Conservation (phyloP, 495 filamentous ascomycete species). For the Trichoderma orchidacearum region DNA sequence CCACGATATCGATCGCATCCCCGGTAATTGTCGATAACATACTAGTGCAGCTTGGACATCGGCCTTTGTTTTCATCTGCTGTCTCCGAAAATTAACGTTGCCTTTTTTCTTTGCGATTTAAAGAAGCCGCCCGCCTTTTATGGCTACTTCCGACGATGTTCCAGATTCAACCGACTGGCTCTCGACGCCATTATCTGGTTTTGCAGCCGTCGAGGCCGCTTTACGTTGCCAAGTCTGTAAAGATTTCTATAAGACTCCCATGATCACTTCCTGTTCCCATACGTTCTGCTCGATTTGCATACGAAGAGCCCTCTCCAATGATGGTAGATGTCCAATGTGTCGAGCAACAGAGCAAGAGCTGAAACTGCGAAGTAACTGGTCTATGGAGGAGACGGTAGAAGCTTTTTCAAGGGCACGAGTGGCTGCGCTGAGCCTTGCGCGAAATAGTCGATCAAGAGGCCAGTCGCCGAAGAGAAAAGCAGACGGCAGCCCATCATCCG, state of each 20-base stretch:
- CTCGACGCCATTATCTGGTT: constrained; percentile 54
- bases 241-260: constrained; percentile 86
- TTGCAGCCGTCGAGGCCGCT: constrained; percentile 68
- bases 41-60: too few species aligned
- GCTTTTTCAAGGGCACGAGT: constrained; percentile 55
- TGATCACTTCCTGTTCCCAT: constrained; percentile 88
- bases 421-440: constrained; percentile 46
- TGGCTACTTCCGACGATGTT: constrained; percentile 37
- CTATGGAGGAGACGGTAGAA: constrained; percentile 72
- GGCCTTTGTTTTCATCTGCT: too few species aligned
- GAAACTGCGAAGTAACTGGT: constrained; percentile 71
- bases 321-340: constrained; percentile 80
- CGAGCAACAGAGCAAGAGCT: constrained; percentile 63
- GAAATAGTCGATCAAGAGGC: constrained; percentile 1
- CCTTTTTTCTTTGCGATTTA: neutral
- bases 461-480: constrained; percentile 36
- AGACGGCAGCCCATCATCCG: constrained; percentile 24
- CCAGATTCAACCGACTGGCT: constrained; percentile 92
- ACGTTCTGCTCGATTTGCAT: constrained; percentile 97
- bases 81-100: too few species aligned
- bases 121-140: neutral
- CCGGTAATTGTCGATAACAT: too few species aligned
- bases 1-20: too few species aligned
- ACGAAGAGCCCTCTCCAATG: constrained; percentile 61
- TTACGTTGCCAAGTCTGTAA: constrained; percentile 96